Evolutionary conservation across 495 filamentous ascomycete genomes (phyloP).

Genomic region (Hypoxylon cercidicola): DNA sequence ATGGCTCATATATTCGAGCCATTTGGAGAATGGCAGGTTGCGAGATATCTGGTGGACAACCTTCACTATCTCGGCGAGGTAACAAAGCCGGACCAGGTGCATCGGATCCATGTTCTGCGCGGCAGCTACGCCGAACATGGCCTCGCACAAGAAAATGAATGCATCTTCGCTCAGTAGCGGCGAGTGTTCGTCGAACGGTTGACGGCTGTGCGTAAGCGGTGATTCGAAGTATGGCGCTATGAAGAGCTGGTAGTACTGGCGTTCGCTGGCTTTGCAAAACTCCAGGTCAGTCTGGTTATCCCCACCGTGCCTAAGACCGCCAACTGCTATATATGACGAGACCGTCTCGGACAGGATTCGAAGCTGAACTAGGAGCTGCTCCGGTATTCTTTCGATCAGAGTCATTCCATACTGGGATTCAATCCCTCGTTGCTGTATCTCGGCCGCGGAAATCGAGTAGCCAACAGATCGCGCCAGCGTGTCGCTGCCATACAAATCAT

Average conservation of each 20-base stretch:
- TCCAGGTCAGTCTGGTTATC: slow-evolving; percentile 72
- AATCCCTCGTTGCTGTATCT: slow-evolving; percentile 91
- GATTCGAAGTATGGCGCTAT: slow-evolving; percentile 61
- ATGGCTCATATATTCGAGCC: slow-evolving; percentile 51
- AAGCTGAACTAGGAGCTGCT: slow-evolving; percentile 85
- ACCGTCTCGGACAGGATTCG: slow-evolving; percentile 90
- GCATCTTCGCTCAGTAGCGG: slow-evolving; percentile 81
- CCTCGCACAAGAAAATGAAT: slow-evolving; percentile 88
- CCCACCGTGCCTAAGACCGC: slow-evolving; percentile 68
- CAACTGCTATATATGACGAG: slow-evolving; percentile 82
- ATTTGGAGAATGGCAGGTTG: slow-evolving; percentile 51
- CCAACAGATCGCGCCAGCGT: slow-evolving; percentile 79
- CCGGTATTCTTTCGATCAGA: slow-evolving; percentile 84
- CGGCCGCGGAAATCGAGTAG: slow-evolving; percentile 87
- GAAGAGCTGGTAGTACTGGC: slow-evolving; percentile 83
- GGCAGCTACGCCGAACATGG: slow-evolving; percentile 66
- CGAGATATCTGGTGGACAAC: slow-evolving; percentile 66
- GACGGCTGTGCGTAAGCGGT: slow-evolving; percentile 39
- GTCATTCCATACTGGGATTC: slow-evolving; percentile 79
- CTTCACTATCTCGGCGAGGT: slow-evolving; percentile 90
- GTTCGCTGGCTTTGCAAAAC: slow-evolving; percentile 73
- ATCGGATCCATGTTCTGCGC: slow-evolving; percentile 73
- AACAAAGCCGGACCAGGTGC: slow-evolving; percentile 88
- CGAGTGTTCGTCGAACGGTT: slow-evolving; percentile 60
- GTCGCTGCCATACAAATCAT: slow-evolving; percentile 71